Base-by-base conservation (phyloP, 345 rosid genomes). In the Clarkia xantiana region DNA sequence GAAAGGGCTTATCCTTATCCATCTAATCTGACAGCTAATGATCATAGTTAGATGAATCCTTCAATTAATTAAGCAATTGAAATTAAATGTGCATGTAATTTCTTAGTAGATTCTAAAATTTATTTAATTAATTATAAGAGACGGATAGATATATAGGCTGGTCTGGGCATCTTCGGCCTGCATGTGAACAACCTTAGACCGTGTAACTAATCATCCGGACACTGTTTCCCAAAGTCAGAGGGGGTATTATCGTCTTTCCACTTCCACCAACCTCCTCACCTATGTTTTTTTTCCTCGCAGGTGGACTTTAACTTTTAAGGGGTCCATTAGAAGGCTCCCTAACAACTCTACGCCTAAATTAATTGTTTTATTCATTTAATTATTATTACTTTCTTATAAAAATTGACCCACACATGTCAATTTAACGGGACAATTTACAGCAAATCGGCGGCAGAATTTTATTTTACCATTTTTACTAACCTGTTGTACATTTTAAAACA, bases 221-320 rank as follows among this genome's bases (percentile, higher is more conserved):
- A 49, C 38, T 29, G n/a, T 34, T n/a, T 14, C 44, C 9, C 14
- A 18, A 39, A 62, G 61, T 47, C 68, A 63, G 52, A 62, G 48
- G 48, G 42, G 43, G 36, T 14, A 40, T 34, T 17, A 18, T 40
- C 46, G 47, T 41, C 46, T 12, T 41, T 36, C 22, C 43, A 53
- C 17, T 45, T 14, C 16, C 9, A 12, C 18, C 41, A 49, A 7
- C 36, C 4, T 18, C 2, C 11, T 23, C 6, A 13, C 52, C 3
- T 5, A 5, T 42, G 5, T 42, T 16, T 16, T 7, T 16, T 3
- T 42, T 16, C 9, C 4, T 7, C 5, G 6, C 17, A 9, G 19
- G 10, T 11, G 44, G 6, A 2, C 13, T 42, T 7, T 3, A 42
- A 3, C 44, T 7, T 10, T 42, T 42, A 1, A 42, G 4, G n/a